A percentile compares a stretch with the other conserved stretches of the same genome.
Evolutionary conservation across 1,284 basidiomycete species (phyloP).

Genomic region (Microbotryomycetes sp.): DNA sequence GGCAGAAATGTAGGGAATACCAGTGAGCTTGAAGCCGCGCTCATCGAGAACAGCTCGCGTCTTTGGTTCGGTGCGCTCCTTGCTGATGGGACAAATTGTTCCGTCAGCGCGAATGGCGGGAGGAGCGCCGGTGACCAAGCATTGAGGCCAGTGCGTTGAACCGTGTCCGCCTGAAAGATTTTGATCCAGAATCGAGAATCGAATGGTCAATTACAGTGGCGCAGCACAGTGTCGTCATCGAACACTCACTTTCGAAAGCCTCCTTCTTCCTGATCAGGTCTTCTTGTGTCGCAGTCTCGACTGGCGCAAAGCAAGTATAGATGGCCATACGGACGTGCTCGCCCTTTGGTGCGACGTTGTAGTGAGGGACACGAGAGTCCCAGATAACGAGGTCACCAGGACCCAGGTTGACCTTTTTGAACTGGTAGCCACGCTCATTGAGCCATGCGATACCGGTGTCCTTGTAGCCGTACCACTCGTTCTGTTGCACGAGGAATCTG

Average conservation of each 20-base stretch:
- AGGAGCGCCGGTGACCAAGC: not conserved
- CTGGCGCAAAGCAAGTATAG: conserved; percentile 21
- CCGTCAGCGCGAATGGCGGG: conserved; percentile 3
- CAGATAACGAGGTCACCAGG: not conserved
- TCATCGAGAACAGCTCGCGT: conserved; percentile 13
- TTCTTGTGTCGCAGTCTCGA: conserved; percentile 15
- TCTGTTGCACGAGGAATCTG: not conserved
- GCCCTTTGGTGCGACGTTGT: conserved; percentile 20
- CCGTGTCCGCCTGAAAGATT: not conserved
- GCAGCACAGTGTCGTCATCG: not conserved
- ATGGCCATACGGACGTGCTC: conserved; percentile 16
- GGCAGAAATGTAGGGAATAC: conserved; percentile 15
- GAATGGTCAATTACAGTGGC: conserved; percentile 2
- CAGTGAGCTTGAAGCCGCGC: conserved; percentile 15
- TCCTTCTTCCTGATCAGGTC: conserved; percentile 23
- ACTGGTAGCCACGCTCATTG: conserved; percentile 22
- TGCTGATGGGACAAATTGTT: conserved; percentile 14
- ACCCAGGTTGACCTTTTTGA: not conserved
- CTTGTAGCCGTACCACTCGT: conserved; percentile 23
- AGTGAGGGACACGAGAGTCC: conserved; percentile 19
- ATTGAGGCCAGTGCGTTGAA: conserved; percentile 21
- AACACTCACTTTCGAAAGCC: conserved; percentile 12
- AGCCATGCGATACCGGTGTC: conserved; percentile 22
- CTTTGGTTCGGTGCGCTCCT: conserved; percentile 8
- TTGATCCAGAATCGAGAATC: not conserved